Base-by-base conservation (phyloP, 371 early-diverging fungal genomes). In the Mycotypha africana region DNA sequence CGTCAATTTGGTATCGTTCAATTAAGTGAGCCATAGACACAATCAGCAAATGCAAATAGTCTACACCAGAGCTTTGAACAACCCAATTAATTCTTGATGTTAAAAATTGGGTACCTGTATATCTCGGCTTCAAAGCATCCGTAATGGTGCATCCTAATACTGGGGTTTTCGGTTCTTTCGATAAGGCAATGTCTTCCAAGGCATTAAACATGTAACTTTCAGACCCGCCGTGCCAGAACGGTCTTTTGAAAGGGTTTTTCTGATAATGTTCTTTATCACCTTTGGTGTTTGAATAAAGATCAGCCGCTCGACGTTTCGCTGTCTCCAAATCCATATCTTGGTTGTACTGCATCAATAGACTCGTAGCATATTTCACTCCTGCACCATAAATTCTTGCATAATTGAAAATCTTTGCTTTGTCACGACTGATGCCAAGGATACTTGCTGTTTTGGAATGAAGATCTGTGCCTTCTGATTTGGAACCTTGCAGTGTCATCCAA, bases 1-100 rank as follows among this genome's bases (percentile, higher is more conserved):
- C 89, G 24, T 88, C 56, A 38, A 98, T 91, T 0, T 76, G 47
- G 50, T 93, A 82, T 30, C 82, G 73, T 5, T 81, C 63, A 35
- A 88, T 82, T 45, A 98, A 60, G 55, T 96, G 91, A 20, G 79
- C 61, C 92, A 95, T 92, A 17, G 92, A 82, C 0, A 88, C 89
- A 28, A 98, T 71, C n/a, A 98, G 71, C 47, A 98, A 59, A 60
- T 98, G 98, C 17, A 98, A 65, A 52, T 98, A 98, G 56, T 98
- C 98, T n/a, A 97, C 98, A 19, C 97, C 98, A 1, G 93, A 93
- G n/a, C 95, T 94, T 59, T 98, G 98, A 0, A 98, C 97, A 1
- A 88, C 94, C 98, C 98, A 98, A 61, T 98, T 98, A 42, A 96
- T 76, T 7, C 97, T 77, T 16, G 89, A 91, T 0, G 95, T 92